These are phyloP conservation scores for Eucalyptus leucophloia DNA, from an alignment of 345 rosid species.

Conservation along the genomic window DNA sequence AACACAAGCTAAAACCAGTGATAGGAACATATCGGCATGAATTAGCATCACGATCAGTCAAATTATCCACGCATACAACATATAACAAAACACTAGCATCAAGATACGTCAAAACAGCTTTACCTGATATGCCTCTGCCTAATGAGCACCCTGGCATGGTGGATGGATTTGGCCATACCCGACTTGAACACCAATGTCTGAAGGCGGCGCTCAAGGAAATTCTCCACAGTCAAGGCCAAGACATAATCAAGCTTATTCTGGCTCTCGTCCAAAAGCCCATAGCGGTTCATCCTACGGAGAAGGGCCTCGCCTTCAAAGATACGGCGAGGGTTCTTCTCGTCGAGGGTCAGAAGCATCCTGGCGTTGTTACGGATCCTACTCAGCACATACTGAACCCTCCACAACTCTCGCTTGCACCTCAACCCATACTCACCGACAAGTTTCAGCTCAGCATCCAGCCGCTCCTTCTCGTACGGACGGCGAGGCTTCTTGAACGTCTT, in stretches of 20 bases:
- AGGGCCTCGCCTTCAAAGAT: constrained; percentile 41
- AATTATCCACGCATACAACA: not conserved
- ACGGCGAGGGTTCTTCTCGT: constrained; percentile 34
- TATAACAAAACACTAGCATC: not conserved
- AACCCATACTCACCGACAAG: constrained; percentile 43
- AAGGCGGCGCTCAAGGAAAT: constrained; percentile 32
- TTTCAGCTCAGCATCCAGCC: constrained; percentile 40
- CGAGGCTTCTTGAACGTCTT: constrained; percentile 43
- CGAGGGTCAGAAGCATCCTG: constrained; percentile 37
- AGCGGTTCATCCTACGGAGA: constrained; percentile 28
- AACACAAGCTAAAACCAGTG: not conserved
- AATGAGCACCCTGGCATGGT: constrained; percentile 41
- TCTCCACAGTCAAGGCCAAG: constrained; percentile 37
- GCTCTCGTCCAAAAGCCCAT: constrained; percentile 33
- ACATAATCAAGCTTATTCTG: constrained; percentile 49
- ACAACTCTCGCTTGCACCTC: constrained; percentile 34
- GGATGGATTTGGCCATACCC: constrained; percentile 48
- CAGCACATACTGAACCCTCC: constrained; percentile 39
- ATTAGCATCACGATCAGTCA: not conserved
- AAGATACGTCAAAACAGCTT: not conserved
- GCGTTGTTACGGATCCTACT: constrained; percentile 37
- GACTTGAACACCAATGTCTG: constrained; percentile 39
- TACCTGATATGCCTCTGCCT: constrained; percentile 42
- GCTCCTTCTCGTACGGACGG: constrained; percentile 44
- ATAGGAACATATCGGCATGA: not conserved